Evolutionary conservation across 306 rosid species (phyloP).

Genomic region (Boehmeria nivea): DNA sequence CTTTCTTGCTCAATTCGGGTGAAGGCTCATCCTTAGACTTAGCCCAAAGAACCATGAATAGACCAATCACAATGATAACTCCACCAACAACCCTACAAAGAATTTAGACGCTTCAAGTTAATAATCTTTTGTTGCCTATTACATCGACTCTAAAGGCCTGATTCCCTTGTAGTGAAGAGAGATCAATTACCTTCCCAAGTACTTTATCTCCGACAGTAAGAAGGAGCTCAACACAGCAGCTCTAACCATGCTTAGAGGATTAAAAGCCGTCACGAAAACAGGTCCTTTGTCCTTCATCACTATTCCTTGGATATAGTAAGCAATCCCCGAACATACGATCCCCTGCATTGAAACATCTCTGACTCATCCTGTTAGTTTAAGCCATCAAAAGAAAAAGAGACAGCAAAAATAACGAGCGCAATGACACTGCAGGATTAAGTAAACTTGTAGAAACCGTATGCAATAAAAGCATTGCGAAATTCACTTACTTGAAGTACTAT

Average conservation of each 20-base stretch:
- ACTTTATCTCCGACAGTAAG: conserved; percentile 31
- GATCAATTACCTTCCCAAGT: conserved; percentile 35
- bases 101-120: not conserved
- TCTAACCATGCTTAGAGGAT: conserved; percentile 41
- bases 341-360: conserved; percentile 40
- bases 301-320: conserved; percentile 36
- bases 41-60: conserved; percentile 51
- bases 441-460: not conserved
- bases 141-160: too few relatives aligned
- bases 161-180: not conserved
- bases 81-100: conserved; percentile 42
- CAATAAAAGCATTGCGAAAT: not conserved
- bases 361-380: too few relatives aligned
- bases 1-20: conserved; percentile 3
- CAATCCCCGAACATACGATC: conserved; percentile 33
- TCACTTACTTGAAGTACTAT: conserved; percentile 36
- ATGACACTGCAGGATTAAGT: not conserved
- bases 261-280: conserved; percentile 42
- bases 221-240: conserved; percentile 41
- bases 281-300: conserved; percentile 50
- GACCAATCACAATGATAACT: conserved; percentile 32
- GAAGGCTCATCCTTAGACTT: conserved; percentile 34
- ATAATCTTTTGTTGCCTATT: too few relatives aligned
- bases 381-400: too few relatives aligned
- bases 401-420: too few relatives aligned